Evolutionary conservation across 2,329 filamentous ascomycete genomes (phyloP).

Genomic region (Exophiala xenobiotica): DNA sequence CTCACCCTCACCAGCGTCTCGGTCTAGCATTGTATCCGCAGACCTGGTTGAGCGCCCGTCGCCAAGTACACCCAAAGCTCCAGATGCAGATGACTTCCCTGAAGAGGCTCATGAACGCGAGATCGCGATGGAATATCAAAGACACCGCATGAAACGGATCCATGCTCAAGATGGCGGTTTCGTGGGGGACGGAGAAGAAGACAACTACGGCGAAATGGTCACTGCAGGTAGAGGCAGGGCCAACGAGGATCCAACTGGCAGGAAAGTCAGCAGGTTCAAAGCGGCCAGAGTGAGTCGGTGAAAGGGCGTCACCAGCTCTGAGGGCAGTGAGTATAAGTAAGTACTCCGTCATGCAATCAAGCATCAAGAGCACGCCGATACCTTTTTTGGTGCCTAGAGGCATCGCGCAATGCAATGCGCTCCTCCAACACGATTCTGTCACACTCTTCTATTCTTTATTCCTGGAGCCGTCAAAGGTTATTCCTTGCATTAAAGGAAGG

Average conservation of each 20-base stretch:
- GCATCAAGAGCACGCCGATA: no score
- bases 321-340: no score
- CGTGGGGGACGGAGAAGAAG: constrained; percentile 56
- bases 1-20: constrained; percentile 35
- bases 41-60: constrained; percentile 56
- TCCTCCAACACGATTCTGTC: not conserved
- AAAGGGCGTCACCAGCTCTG: not conserved
- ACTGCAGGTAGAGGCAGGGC: constrained; percentile 49
- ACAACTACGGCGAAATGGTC: constrained; percentile 59
- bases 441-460: not conserved
- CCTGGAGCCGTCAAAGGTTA: constrained; percentile 12
- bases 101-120: constrained; percentile 71
- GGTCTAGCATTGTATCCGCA: constrained; percentile 56
- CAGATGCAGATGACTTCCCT: constrained; percentile 67
- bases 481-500: constrained; percentile 13
- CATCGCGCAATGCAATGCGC: not conserved
- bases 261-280: constrained; percentile 55
- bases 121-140: constrained; percentile 79
- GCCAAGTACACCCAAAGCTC: constrained; percentile 34
- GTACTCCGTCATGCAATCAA: no score
- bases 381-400: no score
- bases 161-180: constrained; percentile 82
- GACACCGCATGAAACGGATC: constrained; percentile 77
- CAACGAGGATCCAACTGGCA: constrained; percentile 51
- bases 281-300: constrained; percentile 43